Percentiles rank a stretch among this genome's conserved stretches.
Evolutionary conservation across 306 rosid genomes (phyloP).

Genomic region (Datisca glomerata): DNA sequence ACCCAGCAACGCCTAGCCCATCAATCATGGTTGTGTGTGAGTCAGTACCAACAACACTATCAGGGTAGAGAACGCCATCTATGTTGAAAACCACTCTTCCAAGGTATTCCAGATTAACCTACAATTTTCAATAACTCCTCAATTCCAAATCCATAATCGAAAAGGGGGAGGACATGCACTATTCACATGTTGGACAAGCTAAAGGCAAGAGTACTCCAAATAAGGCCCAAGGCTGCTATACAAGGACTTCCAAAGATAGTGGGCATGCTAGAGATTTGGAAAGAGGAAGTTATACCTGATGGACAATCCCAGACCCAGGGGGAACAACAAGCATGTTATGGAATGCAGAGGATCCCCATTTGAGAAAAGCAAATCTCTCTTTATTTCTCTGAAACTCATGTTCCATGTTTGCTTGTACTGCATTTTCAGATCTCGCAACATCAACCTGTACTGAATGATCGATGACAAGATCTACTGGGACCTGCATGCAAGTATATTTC

Average conservation of each 20-base stretch:
- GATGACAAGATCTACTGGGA: conserved; percentile 88
- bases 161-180: neutral
- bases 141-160: too few relatives aligned
- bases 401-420: conserved; percentile 80
- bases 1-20: conserved; percentile 91
- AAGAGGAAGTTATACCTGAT: conserved; percentile 34
- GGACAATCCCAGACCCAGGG: conserved; percentile 93
- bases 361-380: conserved; percentile 82
- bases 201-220: neutral
- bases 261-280: too few relatives aligned
- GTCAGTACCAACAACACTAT: conserved; percentile 86
- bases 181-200: neutral
- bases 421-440: conserved; percentile 80
- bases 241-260: too few relatives aligned
- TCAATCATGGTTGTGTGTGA: conserved; percentile 94
- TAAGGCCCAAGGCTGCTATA: neutral
- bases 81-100: conserved; percentile 89
- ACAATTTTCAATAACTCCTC: conserved; percentile 18
- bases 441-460: conserved; percentile 95
- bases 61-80: conserved; percentile 68
- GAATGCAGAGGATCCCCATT: conserved; percentile 89
- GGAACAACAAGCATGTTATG: conserved; percentile 88
- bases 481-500: too few relatives aligned
- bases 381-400: conserved; percentile 70
- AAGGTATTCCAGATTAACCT: conserved; percentile 90